phyloP scores from a whole-genome alignment of 2,329 filamentous ascomycete genomes.

The Nemania sp. region DNA sequence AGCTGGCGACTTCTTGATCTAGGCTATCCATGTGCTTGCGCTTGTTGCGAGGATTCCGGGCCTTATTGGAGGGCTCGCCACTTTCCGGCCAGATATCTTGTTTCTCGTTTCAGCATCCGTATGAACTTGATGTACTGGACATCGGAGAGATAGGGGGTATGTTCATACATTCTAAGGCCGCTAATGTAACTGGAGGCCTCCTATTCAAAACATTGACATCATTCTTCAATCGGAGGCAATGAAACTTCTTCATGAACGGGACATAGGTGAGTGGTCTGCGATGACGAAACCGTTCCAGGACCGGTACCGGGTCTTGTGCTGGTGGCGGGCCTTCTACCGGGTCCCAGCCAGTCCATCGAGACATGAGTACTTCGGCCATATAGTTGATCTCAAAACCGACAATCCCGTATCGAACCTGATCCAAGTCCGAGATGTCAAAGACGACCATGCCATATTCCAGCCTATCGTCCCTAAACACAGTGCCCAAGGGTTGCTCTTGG shows the following conservation, averaged over 20 bases:
- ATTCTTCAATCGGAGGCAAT: background rate
- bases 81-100: background rate
- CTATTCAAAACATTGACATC: background rate
- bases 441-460: slow-evolving; percentile 1
- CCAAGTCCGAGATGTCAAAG: background rate
- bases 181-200: background rate
- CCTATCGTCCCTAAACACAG: background rate
- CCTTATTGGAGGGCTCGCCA: background rate
- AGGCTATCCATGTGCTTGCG: background rate
- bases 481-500: background rate
- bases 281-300: background rate
- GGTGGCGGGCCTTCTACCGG: background rate
- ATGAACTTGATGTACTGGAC: background rate
- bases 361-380: background rate
- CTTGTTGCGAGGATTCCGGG: background rate
- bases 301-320: background rate
- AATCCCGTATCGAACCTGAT: background rate
- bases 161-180: background rate
- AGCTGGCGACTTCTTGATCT: background rate
- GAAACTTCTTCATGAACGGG: background rate
- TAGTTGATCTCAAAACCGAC: background rate
- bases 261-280: background rate
- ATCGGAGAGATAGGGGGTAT: background rate
- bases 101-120: background rate
- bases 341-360: background rate